Evolutionary conservation across 2,329 filamentous ascomycete genomes (phyloP), one percentile per base, ranked within the genome.

Genomic region (Microdochium trichocladiopsis): DNA sequence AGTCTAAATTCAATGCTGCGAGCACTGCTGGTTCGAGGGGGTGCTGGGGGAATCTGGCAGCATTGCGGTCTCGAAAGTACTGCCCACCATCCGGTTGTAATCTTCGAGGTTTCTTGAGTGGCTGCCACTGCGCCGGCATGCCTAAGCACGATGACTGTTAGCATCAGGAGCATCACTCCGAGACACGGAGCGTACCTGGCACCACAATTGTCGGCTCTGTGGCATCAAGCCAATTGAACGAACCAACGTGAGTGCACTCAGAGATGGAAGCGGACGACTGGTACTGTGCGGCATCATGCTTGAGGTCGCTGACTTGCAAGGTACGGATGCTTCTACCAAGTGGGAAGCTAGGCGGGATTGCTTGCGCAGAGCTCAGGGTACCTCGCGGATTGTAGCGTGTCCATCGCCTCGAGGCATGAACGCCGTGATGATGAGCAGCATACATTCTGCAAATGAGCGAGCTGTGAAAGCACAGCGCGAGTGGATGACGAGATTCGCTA

Each of bases 31-130:
- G 74, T 51, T 82, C 77, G 21, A 76, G 66, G 0, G 79, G 78
- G 57, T 80, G 73, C 2, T 60, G 57, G 2, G 78, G 72, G 51
- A 69, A 79, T 2, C 66, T 68, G 0, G 77, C 77, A 0, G 78
- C 73, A 53, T 84, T 84, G 2, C 67, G 61, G 57, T 84, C 80
- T 2, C 78, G 76, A 54, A 72, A 82, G 58, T 76, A 83, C 1
- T 66, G 57, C 2, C 76, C 77, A 8, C 55, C 60, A 55, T 84
- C 81, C 57, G 74, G 62, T 3, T 57, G 28, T 11, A 80, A 63
- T 33, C 63, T 56, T 16, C 52, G 56, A 9, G 70, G 60, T 3
- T 59, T 33, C 1, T 55, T 9, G 1, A 68, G 67, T 1, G 78
- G 77, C 1, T 72, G 73, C 77, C 78, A 82, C 12, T 59, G 62